Base-by-base conservation (phyloP, 2,329 filamentous ascomycete species). In the Diplodia corticola region DNA sequence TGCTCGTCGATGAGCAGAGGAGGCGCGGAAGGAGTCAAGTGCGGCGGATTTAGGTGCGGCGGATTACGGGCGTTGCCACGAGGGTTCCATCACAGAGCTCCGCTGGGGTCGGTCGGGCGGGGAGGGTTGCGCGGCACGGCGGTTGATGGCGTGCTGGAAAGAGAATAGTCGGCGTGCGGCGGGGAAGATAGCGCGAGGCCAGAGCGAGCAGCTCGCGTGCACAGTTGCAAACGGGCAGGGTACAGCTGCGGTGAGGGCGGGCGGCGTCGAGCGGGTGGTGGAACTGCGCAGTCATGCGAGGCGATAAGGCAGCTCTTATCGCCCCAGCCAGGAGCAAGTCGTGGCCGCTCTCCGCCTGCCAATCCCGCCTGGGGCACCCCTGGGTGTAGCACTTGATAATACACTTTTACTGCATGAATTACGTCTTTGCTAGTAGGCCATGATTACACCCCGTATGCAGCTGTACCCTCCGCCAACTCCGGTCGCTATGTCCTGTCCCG, bases 401-500 rank as follows among this genome's bases (percentile, higher is more conserved):
- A 26, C 5, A 44, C 35, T 46, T 33, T 22, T 20, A 46, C 54
- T 60, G 37, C 55, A 44, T 60, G 37, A 60, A 60, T 60, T 60
- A 60, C 55, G 55, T 60, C 37, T 46, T 48, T 60, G 55, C 37
- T 60, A 24, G 35, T 60, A 60, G n/a, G n/a, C n/a, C n/a, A 48
- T 60, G 24, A 60, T 60, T 60, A 60, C 55, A 30, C 6, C 55
- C 35, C 44, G 28, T 46, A 60, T 60, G 24, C 37, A 60, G 33
- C 7, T 60, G 24, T 30, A 30, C 55, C 55, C 55, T 20, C 55
- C 37, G 55, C 53, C 35, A 48, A 60, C 55, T 60, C 55, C 55
- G 28, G 37, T 60, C 55, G 55, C 55, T 60, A 60, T 60, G 55
- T 60, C 55, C 55, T 60, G 37, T 48, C 37, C 35, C 24, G 54